phyloP scores from a whole-genome alignment of 352 stramenopile genomes.

The Phytophthora pluvialis region DNA sequence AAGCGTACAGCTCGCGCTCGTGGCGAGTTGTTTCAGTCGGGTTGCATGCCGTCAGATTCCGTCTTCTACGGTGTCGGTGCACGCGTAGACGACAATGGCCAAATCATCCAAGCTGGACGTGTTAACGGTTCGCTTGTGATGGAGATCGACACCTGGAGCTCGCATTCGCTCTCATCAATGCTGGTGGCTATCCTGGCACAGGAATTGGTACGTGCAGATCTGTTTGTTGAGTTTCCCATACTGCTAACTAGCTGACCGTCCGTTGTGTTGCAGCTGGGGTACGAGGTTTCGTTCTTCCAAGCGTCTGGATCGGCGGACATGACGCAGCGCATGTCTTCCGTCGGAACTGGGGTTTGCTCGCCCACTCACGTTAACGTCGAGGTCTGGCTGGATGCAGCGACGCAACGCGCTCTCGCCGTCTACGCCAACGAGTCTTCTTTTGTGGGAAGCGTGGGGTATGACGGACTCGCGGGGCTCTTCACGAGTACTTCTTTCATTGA shows the following conservation, averaged over 20 bases:
- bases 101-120: slow-evolving; percentile 32
- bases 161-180: slow-evolving; percentile 44
- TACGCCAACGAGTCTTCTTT: slow-evolving; percentile 48
- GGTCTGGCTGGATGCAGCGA: slow-evolving; percentile 20
- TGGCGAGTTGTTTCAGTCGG: slow-evolving; percentile 35
- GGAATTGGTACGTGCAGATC: slow-evolving; percentile 42
- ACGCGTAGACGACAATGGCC: slow-evolving; percentile 34
- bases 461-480: slow-evolving; percentile 46
- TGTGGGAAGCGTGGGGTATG: slow-evolving; percentile 48
- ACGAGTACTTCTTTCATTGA: slow-evolving; percentile 45
- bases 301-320: slow-evolving; percentile 19
- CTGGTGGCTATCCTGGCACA: slow-evolving; percentile 56
- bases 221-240: not conserved
- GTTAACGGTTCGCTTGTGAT: slow-evolving; percentile 53
- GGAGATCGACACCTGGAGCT: slow-evolving; percentile 50
- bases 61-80: slow-evolving; percentile 45
- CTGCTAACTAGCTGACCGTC: not conserved
- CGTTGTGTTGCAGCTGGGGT: slow-evolving; percentile 37
- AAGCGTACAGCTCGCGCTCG: slow-evolving; percentile 29
- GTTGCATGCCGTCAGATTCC: slow-evolving; percentile 33
- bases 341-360: slow-evolving; percentile 30
- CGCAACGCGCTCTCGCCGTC: slow-evolving; percentile 7
- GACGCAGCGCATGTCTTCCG: slow-evolving; percentile 53
- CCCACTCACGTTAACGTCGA: slow-evolving; percentile 45
- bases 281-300: slow-evolving; percentile 48